These are phyloP conservation scores for Stevia rebaudiana DNA, from an alignment of 140 eudicot species.

Conservation along the genomic window DNA sequence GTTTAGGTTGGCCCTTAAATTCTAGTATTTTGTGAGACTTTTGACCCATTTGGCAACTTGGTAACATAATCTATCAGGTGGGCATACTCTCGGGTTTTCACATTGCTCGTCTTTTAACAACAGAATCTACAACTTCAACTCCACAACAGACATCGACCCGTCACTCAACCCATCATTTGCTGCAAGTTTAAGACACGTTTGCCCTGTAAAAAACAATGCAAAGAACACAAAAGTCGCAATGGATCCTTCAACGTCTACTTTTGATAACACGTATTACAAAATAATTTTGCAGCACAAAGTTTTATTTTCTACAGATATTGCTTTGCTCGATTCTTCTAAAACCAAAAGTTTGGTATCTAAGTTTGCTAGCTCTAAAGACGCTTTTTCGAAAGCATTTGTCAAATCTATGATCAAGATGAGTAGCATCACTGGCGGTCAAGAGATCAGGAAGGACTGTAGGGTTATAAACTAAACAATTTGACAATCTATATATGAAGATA, in stretches of 20 bases:
- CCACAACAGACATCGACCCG: conserved; percentile 72
- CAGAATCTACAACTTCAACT: conserved; percentile 66
- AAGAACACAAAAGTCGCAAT: conserved; percentile 54
- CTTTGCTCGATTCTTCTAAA: conserved; percentile 52
- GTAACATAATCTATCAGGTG: conserved; percentile 38
- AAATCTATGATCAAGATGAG: conserved; percentile 93
- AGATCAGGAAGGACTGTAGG: conserved; percentile 68
- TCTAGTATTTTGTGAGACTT: neutral
- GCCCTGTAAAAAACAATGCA: conserved; percentile 39
- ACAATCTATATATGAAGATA: neutral
- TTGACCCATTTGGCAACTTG: neutral
- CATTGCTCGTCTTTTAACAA: conserved; percentile 77
- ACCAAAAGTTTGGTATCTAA: conserved; percentile 55
- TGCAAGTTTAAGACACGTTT: conserved; percentile 43
- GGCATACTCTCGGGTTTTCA: conserved; percentile 71
- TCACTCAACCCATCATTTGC: conserved; percentile 53
- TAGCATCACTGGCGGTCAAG: conserved; percentile 71
- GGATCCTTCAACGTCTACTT: conserved; percentile 73
- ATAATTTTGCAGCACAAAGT: conserved; percentile 52
- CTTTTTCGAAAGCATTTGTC: conserved; percentile 58
- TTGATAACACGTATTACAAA: conserved; percentile 61
- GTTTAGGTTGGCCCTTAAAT: too few species aligned
- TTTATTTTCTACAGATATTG: conserved; percentile 70
- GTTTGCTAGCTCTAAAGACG: conserved; percentile 56
- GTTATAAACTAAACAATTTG: conserved; percentile 42